Conservation (phyloP, 1,284 basidiomycete genomes). For the Sparassis latifolia region DNA sequence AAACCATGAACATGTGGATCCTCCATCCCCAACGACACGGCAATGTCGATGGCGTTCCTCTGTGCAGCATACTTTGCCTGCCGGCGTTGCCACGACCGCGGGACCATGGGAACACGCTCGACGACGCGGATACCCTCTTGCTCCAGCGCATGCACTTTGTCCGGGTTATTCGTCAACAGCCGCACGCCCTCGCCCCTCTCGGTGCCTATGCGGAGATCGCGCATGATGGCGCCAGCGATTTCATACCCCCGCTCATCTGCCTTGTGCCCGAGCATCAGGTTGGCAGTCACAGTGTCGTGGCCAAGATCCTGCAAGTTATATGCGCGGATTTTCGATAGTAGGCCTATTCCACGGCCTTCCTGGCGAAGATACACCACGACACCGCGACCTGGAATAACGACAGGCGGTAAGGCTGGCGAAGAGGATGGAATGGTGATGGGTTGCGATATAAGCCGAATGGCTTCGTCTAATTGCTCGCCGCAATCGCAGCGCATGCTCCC, state of each 20-base stretch:
- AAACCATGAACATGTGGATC: constrained; percentile 58
- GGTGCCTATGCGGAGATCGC: constrained; percentile 77
- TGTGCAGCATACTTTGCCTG: constrained; percentile 30
- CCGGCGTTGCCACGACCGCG: constrained; percentile 74
- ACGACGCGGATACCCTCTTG: constrained; percentile 77
- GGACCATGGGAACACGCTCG: constrained; percentile 93
- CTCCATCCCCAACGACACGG: constrained; percentile 19
- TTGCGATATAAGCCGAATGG: constrained; percentile 85
- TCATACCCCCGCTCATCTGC: constrained; percentile 95
- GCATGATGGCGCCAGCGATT: constrained; percentile 85
- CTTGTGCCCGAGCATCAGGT: constrained; percentile 89
- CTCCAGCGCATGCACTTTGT: constrained; percentile 88
- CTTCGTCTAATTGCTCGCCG: constrained; percentile 97
- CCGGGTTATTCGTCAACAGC: constrained; percentile 95
- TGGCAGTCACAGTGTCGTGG: constrained; percentile 97
- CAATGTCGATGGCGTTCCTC: constrained; percentile 12
- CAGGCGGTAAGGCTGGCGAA: constrained; percentile 24
- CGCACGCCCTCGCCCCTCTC: constrained; percentile 59
- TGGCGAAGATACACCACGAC: constrained; percentile 96
- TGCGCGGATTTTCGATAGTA: constrained; percentile 93
- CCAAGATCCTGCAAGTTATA: constrained; percentile 99
- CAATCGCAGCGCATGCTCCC: constrained; percentile 99
- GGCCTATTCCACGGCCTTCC: constrained; percentile 97
- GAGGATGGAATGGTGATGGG: constrained; percentile 47
- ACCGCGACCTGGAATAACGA: constrained; percentile 74